Evolutionary conservation across 75 land plant genomes (phyloP).

Genomic region (Azolla pinnata): DNA sequence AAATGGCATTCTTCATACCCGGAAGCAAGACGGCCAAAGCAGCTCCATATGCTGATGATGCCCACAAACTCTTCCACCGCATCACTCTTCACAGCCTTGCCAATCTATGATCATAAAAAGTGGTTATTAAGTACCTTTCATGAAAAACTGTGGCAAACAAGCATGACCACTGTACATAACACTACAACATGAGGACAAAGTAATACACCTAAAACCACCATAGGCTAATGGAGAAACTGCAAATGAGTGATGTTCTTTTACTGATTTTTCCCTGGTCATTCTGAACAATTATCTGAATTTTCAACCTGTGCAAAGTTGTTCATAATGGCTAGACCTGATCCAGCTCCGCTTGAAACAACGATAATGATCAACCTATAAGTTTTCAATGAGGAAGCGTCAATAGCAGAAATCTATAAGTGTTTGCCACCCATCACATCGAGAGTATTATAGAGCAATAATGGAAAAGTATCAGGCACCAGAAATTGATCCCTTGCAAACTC

Average conservation of each 20-base stretch:
- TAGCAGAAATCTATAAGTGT: too few species aligned
- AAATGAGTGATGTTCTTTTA: too few species aligned
- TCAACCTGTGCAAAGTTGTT: slow-evolving; percentile 42
- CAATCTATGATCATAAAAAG: slow-evolving; percentile 23
- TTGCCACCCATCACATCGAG: neutral
- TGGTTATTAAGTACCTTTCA: neutral
- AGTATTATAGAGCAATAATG: too few species aligned
- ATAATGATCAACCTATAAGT: slow-evolving; percentile 35
- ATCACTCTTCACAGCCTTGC: slow-evolving; percentile 24
- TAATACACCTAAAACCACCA: too few species aligned
- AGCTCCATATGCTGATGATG: slow-evolving; percentile 39
- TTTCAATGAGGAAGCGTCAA: too few species aligned
- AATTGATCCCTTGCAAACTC: neutral
- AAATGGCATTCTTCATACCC: slow-evolving; percentile 25
- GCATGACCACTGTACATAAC: too few species aligned
- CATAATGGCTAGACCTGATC: slow-evolving; percentile 37
- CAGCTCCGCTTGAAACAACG: slow-evolving; percentile 32
- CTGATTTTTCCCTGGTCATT: too few species aligned
- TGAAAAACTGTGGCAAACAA: too few species aligned
- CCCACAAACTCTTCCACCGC: slow-evolving; percentile 26
- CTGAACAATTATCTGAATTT: neutral
- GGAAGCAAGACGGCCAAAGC: slow-evolving; percentile 34
- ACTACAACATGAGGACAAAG: too few species aligned
- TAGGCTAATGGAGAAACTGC: too few species aligned
- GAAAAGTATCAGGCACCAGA: too few species aligned